A percentile compares a stretch with the other conserved stretches of the same genome.
Conservation (phyloP, 2,329 filamentous ascomycete genomes). For the Penicillium sp. region DNA sequence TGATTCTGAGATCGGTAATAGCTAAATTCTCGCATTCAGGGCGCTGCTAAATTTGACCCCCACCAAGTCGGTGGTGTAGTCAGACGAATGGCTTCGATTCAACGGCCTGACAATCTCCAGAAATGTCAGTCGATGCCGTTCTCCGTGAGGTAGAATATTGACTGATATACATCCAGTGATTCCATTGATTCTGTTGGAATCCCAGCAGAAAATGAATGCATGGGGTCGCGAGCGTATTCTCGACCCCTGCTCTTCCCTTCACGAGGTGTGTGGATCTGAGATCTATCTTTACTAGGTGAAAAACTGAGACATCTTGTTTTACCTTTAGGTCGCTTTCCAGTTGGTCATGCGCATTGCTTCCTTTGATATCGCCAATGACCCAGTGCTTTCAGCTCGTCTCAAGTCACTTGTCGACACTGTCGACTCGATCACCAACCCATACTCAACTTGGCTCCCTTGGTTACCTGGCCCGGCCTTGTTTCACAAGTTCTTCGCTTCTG, state of each 20-base stretch:
- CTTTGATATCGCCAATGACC: conserved; percentile 6
- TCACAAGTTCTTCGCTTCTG: neutral
- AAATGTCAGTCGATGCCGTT: neutral
- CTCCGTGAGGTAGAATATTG: neutral
- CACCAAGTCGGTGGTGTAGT: conserved; percentile 2
- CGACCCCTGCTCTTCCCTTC: conserved; percentile 7
- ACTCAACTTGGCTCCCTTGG: conserved; percentile 2
- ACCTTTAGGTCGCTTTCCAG: conserved; percentile 2
- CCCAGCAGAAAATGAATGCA: neutral
- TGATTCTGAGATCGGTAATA: no score
- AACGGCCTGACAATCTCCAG: neutral
- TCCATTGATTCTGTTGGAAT: conserved; percentile 3
- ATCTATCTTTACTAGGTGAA: no score
- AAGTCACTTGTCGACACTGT: conserved; percentile 3
- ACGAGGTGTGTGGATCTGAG: neutral
- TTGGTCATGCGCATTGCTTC: conserved; percentile 5
- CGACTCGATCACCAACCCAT: conserved; percentile 4
- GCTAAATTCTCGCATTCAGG: neutral
- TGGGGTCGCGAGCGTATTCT: conserved; percentile 1
- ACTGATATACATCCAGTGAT: conserved; percentile 3
- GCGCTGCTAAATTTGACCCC: neutral
- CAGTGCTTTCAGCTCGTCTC: conserved; percentile 2
- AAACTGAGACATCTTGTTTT: neutral
- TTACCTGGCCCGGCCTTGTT: neutral
- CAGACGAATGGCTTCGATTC: conserved; percentile 1